A percentile compares a stretch with the other conserved stretches of the same genome.
Conservation (phyloP, 2,329 filamentous ascomycete species). For the Hirsutella minnesotensis region DNA sequence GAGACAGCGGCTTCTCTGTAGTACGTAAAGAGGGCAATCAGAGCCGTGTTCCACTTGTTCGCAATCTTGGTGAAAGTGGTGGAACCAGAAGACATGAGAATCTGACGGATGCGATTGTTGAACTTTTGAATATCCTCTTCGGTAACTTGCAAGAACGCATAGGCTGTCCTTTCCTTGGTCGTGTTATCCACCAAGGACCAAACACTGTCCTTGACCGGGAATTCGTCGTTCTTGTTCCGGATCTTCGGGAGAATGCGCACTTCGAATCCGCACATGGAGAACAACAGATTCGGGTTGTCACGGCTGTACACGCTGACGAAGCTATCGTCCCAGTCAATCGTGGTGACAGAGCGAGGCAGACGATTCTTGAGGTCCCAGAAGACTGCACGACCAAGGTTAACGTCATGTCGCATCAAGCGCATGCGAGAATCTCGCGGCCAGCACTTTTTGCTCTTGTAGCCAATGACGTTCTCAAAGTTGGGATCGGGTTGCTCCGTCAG, state of each 20-base stretch:
- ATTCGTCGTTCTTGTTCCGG: conserved; percentile 90
- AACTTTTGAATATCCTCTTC: conserved; percentile 98
- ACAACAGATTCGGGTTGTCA: conserved; percentile 93
- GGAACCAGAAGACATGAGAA: conserved; percentile 98
- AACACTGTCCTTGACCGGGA: conserved; percentile 93
- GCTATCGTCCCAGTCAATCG: conserved; percentile 98
- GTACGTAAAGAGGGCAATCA: conserved; percentile 96
- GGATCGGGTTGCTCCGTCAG: conserved; percentile 96
- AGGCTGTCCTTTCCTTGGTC: conserved; percentile 91
- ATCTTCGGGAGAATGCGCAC: conserved; percentile 93
- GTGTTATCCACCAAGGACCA: conserved; percentile 97
- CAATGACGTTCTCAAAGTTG: conserved; percentile 98
- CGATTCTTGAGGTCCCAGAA: conserved; percentile 99
- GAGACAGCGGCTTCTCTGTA: conserved; percentile 96
- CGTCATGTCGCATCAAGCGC: conserved; percentile 97
- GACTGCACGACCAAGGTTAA: conserved; percentile 91
- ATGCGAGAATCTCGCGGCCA: conserved; percentile 97
- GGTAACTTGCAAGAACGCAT: conserved; percentile 94
- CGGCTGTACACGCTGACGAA: conserved; percentile 97
- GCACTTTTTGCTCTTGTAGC: conserved; percentile 98
- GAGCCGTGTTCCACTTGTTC: conserved; percentile 98
- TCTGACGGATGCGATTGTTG: conserved; percentile 97
- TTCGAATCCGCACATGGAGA: conserved; percentile 97
- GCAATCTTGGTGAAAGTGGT: conserved; percentile 99
- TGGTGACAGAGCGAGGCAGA: conserved; percentile 85